Evolutionary conservation across 202 grass and related monocot species (phyloP).

Genomic region (Setaria viridis): DNA sequence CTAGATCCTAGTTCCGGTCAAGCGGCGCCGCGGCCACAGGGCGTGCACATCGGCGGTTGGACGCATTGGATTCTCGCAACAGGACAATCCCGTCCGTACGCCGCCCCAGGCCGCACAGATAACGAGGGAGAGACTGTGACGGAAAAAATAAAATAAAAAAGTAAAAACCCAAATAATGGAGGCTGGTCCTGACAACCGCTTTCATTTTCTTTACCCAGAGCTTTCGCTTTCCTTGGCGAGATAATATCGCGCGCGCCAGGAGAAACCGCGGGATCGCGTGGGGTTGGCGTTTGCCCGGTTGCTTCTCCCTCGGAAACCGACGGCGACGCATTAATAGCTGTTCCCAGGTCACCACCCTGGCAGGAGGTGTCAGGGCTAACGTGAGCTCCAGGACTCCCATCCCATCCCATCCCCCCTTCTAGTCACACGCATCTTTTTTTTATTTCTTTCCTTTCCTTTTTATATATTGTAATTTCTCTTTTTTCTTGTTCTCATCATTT

Average conservation of each 20-base stretch:
- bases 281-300: too few relatives aligned
- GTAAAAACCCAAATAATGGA: neutral
- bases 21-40: neutral
- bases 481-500: neutral
- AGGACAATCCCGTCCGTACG: conserved; percentile 38
- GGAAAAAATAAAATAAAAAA: neutral
- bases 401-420: neutral
- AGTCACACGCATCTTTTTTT: neutral
- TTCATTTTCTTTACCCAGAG: conserved; percentile 13
- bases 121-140: neutral
- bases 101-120: neutral
- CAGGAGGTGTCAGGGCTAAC: conserved; percentile 42
- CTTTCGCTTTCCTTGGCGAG: neutral
- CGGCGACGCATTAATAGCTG: conserved; percentile 12
- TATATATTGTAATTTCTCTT: neutral
- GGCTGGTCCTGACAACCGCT: conserved; percentile 19
- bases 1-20: neutral
- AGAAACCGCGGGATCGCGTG: neutral
- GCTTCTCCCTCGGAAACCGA: conserved; percentile 7
- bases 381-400: conserved; percentile 12
- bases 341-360: conserved; percentile 49
- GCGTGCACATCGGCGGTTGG: neutral
- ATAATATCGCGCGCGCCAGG: neutral
- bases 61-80: conserved; percentile 33
- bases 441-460: neutral